Base-by-base conservation (phyloP, 2,329 filamentous ascomycete genomes). In the Colletotrichum lindemuthianum region DNA sequence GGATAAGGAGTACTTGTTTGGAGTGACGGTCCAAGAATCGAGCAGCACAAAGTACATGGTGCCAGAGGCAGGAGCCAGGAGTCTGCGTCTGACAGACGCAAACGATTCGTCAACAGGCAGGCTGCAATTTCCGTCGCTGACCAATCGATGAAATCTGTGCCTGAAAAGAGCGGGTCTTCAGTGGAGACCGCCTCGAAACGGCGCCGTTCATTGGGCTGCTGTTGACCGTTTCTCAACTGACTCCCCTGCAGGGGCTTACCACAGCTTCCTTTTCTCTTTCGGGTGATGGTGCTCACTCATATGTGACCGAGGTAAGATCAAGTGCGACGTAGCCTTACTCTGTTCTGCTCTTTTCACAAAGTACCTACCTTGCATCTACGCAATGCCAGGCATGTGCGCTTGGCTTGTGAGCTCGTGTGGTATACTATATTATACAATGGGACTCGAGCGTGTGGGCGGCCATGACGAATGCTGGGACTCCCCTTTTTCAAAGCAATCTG, bases 91-190 rank as follows among this genome's bases (percentile, higher is more conserved):
- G 59, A 66, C 63, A 64, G 60, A 60, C 63, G 16, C 10, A 39
- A 49, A 15, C 50, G 59, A 66, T 66, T 65, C 63, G 63, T 66
- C 60, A 59, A 64, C 60, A 54, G 50, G 37, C 53, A 24, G 39
- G 63, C 33, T 66, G 63, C 15, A 66, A 66, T 66, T 64, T 66
- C 63, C 63, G 48, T n/a, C 33, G 54, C 50, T 54, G 53, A 34
- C 63, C 63, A 66, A 66, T 66, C 3, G 8, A 2, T 4, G 16
- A 12, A 8, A 12, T 8, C 9, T 16, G 52, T 57, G 4, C 47
- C 58, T 63, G 41, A 13, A 36, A 57, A 34, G 3, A 13, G 15
- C 41, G 63, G 58, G 47, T 6, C 40, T 4, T 1, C 3, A 4
- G 13, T 12, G 34, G 58, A 34, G 40, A 16, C 52, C 59, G n/a